Conservation (phyloP, 2,329 filamentous ascomycete genomes). For the Thelonectria olida region DNA sequence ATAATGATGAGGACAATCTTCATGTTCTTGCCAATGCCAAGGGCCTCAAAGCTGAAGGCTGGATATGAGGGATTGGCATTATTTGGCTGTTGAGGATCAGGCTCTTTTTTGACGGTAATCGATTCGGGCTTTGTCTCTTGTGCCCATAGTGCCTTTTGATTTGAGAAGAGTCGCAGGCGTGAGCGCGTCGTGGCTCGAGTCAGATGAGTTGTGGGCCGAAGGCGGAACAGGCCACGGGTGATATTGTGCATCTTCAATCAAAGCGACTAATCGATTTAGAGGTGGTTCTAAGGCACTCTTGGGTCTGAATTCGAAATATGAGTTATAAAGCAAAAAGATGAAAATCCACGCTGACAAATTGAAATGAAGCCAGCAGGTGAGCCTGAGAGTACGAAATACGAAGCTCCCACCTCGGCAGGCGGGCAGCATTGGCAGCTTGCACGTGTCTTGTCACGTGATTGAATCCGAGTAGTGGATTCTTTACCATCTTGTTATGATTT, state of each 20-base stretch:
- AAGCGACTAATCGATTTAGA: neutral
- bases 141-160: neutral
- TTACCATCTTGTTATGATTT: too few species aligned
- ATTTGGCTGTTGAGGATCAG: neutral
- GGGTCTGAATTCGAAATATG: neutral
- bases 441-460: neutral
- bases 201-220: neutral
- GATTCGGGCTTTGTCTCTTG: neutral
- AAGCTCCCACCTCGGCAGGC: too few species aligned
- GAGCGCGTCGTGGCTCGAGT: neutral
- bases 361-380: too few species aligned
- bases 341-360: neutral
- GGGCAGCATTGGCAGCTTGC: neutral
- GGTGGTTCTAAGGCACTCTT: neutral
- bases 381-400: too few species aligned
- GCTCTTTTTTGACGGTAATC: neutral
- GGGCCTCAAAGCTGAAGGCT: conserved; percentile 36
- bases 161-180: neutral
- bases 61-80: conserved; percentile 31
- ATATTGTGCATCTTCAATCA: neutral
- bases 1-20: conserved; percentile 37
- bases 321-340: neutral
- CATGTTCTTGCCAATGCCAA: conserved; percentile 43
- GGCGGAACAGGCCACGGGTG: neutral
- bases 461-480: neutral